phyloP scores from a whole-genome alignment of 2,329 filamentous ascomycete species.

The Colletotrichum brevisporum region DNA sequence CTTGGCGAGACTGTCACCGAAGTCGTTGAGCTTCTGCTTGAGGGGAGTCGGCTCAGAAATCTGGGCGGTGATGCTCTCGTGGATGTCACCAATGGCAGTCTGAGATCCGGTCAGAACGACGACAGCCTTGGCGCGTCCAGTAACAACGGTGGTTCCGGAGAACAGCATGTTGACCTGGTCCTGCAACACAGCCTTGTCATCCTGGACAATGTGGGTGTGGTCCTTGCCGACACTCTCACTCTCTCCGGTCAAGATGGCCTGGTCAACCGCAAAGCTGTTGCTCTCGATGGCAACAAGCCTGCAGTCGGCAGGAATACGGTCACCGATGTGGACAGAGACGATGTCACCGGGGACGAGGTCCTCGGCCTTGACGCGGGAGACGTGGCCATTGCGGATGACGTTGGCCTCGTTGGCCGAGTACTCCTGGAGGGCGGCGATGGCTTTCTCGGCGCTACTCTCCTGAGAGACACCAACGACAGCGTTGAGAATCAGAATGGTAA shows the following conservation, averaged over 20 bases:
- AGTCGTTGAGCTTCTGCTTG: slow-evolving; percentile 99
- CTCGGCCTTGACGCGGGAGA: slow-evolving; percentile 92
- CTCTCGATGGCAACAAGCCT: slow-evolving; percentile 90
- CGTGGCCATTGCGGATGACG: slow-evolving; percentile 86
- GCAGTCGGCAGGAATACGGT: slow-evolving; percentile 96
- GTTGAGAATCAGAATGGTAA: slow-evolving; percentile 97
- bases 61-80: slow-evolving; percentile 97
- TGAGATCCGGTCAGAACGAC: slow-evolving; percentile 91
- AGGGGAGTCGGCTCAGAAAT: slow-evolving; percentile 97
- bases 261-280: slow-evolving; percentile 97
- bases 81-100: slow-evolving; percentile 98
- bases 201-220: slow-evolving; percentile 74
- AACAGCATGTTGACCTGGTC: slow-evolving; percentile 99
- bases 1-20: slow-evolving; percentile 95
- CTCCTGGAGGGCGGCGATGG: slow-evolving; percentile 97
- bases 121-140: slow-evolving; percentile 90
- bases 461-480: slow-evolving; percentile 97
- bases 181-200: slow-evolving; percentile 92
- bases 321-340: slow-evolving; percentile 88
- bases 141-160: slow-evolving; percentile 97
- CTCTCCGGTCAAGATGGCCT: slow-evolving; percentile 96
- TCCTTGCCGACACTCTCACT: slow-evolving; percentile 97
- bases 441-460: slow-evolving; percentile 98
- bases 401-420: slow-evolving; percentile 99
- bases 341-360: slow-evolving; percentile 96